phyloP scores from a whole-genome alignment of 2,329 filamentous ascomycete species.

The Epichloe sp. region DNA sequence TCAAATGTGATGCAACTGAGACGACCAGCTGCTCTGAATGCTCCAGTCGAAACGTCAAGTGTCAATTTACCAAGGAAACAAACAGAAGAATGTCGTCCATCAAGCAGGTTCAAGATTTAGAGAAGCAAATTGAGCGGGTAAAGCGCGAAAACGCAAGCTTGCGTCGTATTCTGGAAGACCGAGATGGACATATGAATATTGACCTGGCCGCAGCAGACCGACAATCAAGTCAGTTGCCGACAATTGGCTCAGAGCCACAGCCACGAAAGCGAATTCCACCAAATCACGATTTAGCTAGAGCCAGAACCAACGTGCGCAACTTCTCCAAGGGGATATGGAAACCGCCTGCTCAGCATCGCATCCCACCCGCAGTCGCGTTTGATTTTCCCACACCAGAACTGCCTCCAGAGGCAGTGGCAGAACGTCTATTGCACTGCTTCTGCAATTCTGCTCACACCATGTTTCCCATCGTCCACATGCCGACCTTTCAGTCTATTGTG shows the following conservation, averaged over 20 bases:
- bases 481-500: conserved; percentile 62
- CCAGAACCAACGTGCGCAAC: conserved; percentile 57
- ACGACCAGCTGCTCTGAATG: conserved; percentile 95
- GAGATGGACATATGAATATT: conserved; percentile 36
- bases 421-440: conserved; percentile 64
- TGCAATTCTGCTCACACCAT: conserved; percentile 64
- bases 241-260: conserved; percentile 52
- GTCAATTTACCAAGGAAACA: conserved; percentile 98
- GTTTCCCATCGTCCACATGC: conserved; percentile 81
- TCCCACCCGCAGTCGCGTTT: conserved; percentile 33
- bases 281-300: conserved; percentile 56
- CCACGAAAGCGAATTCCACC: conserved; percentile 47
- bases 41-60: conserved; percentile 90
- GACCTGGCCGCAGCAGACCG: conserved; percentile 36
- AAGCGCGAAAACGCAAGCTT: conserved; percentile 69
- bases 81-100: conserved; percentile 98
- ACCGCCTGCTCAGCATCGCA: conserved; percentile 55
- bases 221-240: conserved; percentile 43
- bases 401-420: conserved; percentile 56
- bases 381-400: conserved; percentile 48
- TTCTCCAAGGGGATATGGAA: conserved; percentile 72
- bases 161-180: conserved; percentile 46
- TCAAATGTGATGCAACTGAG: conserved; percentile 92
- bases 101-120: conserved; percentile 95
- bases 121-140: conserved; percentile 74